Percentiles rank a stretch among this genome's conserved stretches.
These are phyloP conservation scores for Penicillium sp. DNA, from an alignment of 2,329 filamentous ascomycete genomes.

Conservation along the genomic window DNA sequence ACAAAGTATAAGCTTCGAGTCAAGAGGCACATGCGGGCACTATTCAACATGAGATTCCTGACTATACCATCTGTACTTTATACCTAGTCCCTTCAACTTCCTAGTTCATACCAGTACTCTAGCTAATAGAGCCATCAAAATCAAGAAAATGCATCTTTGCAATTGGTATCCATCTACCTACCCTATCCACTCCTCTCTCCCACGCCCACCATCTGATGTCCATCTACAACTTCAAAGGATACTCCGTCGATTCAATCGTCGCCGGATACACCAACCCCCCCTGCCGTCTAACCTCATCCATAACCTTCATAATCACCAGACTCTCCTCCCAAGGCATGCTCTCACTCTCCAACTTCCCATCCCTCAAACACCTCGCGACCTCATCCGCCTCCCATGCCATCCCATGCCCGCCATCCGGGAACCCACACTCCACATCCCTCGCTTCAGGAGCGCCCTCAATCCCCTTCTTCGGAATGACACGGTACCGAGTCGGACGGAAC, in stretches of 20 bases:
- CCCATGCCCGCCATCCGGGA: constrained; percentile 69
- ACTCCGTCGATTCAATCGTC: constrained; percentile 65
- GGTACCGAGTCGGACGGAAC: constrained; percentile 69
- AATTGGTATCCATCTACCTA: background rate
- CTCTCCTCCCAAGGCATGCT: constrained; percentile 75
- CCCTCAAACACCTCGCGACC: constrained; percentile 72
- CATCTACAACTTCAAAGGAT: constrained; percentile 50
- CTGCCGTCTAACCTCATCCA: constrained; percentile 70
- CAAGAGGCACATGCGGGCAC: background rate
- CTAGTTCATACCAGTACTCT: background rate
- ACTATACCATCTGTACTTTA: background rate
- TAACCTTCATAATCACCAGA: constrained; percentile 80
- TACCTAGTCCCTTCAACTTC: too few species aligned
- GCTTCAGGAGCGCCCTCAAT: constrained; percentile 53
- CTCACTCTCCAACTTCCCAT: constrained; percentile 75
- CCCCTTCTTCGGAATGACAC: constrained; percentile 55
- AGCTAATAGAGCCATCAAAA: background rate
- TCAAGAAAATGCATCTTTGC: background rate
- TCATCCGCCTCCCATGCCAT: constrained; percentile 92
- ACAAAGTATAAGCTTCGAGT: background rate
- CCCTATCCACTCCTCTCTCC: background rate
- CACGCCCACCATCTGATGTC: too few species aligned
- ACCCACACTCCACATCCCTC: constrained; percentile 42
- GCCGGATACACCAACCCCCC: constrained; percentile 65
- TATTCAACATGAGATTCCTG: background rate